phyloP scores from a whole-genome alignment of 495 filamentous ascomycete species.

The Neurospora terricola region DNA sequence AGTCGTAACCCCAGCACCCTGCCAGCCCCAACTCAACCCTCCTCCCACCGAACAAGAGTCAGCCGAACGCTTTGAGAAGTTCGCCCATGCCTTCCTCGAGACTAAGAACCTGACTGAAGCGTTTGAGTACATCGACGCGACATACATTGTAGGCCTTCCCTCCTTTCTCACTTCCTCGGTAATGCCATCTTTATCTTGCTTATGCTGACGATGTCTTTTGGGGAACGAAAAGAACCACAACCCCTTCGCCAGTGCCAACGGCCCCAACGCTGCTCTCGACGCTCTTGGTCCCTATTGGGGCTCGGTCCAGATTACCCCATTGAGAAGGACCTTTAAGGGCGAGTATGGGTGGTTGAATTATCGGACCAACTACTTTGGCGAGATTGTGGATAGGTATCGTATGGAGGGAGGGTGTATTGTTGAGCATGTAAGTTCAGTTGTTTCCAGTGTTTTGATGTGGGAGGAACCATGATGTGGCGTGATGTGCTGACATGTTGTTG shows the following conservation, averaged over 20 bases:
- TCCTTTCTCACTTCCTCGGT: not conserved
- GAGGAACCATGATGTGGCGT: not conserved
- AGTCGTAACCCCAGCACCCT: conserved; percentile 13
- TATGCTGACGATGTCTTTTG: not conserved
- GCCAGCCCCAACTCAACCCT: conserved; percentile 5
- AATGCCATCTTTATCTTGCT: not conserved
- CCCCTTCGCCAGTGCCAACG: not conserved
- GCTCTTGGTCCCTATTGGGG: conserved; percentile 10
- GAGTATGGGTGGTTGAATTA: conserved; percentile 22
- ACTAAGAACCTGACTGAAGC: conserved; percentile 24
- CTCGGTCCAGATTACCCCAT: conserved; percentile 10
- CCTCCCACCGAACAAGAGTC: conserved; percentile 16
- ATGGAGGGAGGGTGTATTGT: conserved; percentile 23
- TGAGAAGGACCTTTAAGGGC: conserved; percentile 14
- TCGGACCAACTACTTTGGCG: conserved; percentile 6
- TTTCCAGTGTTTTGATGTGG: not conserved
- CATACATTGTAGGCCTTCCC: conserved; percentile 15
- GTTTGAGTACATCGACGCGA: conserved; percentile 21
- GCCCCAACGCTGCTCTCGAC: conserved; percentile 4
- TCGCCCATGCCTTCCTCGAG: conserved; percentile 24
- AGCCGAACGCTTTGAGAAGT: conserved; percentile 16
- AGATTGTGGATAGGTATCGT: conserved; percentile 19
- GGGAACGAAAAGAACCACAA: not conserved
- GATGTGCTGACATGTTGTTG: not conserved
- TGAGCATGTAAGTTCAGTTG: conserved; percentile 19